Evolutionary conservation across 1,284 basidiomycete species (phyloP).

Genomic region (Pascua sp.): DNA sequence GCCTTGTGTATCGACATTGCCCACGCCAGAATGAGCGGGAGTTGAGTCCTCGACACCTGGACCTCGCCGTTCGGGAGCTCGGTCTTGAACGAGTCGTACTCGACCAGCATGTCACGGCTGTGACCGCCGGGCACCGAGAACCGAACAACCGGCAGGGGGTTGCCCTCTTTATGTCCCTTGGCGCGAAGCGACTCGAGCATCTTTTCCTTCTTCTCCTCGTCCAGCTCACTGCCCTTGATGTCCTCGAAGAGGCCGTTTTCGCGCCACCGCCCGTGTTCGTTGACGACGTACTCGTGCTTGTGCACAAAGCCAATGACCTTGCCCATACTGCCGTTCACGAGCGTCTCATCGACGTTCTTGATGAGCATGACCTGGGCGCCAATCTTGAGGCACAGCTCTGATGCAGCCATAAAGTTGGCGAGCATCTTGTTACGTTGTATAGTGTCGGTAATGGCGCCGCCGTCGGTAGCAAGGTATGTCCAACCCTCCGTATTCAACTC

Average conservation of each 20-base stretch:
- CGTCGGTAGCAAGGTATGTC: slow-evolving; percentile 57
- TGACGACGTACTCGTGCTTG: slow-evolving; percentile 28
- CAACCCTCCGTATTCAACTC: slow-evolving; percentile 50
- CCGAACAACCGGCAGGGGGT: slow-evolving; percentile 67
- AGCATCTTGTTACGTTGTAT: slow-evolving; percentile 63
- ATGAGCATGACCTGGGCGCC: slow-evolving; percentile 66
- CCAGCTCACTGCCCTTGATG: slow-evolving; percentile 30
- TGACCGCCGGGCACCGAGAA: slow-evolving; percentile 64
- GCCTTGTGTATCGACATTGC: slow-evolving; percentile 94
- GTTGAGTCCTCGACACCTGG: slow-evolving; percentile 67
- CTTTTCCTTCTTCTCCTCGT: slow-evolving; percentile 45
- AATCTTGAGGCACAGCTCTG: slow-evolving; percentile 60
- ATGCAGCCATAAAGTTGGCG: slow-evolving; percentile 68
- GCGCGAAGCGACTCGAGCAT: slow-evolving; percentile 37
- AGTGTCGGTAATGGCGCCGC: slow-evolving; percentile 56
- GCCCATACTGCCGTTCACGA: slow-evolving; percentile 82
- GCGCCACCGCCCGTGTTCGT: slow-evolving; percentile 30
- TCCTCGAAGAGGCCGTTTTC: slow-evolving; percentile 16
- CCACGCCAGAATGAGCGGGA: slow-evolving; percentile 84
- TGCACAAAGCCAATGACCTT: slow-evolving; percentile 63
- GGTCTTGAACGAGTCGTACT: slow-evolving; percentile 74
- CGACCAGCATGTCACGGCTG: slow-evolving; percentile 58
- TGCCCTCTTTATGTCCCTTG: slow-evolving; percentile 30
- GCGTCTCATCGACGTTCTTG: slow-evolving; percentile 68
- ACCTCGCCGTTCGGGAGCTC: slow-evolving; percentile 78